A percentile compares a stretch with the other conserved stretches of the same genome.
Evolutionary conservation across 1,284 basidiomycete genomes (phyloP).

Genomic region (Cryptococcus wingfieldii): DNA sequence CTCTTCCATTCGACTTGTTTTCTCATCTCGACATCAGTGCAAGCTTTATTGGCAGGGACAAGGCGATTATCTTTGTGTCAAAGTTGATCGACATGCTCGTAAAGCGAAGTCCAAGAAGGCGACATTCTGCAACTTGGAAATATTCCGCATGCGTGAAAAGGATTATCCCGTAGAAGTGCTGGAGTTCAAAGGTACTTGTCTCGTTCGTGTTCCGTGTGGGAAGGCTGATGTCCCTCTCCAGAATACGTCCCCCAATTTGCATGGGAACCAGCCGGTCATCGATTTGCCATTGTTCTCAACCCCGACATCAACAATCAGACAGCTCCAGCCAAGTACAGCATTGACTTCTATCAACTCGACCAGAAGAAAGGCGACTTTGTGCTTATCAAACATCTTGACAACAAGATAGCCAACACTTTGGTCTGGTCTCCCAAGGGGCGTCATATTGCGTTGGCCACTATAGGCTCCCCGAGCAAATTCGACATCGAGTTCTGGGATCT

Average conservation of each 20-base stretch:
- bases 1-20: not conserved
- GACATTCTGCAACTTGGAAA: constrained; percentile 96
- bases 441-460: constrained; percentile 91
- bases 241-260: constrained; percentile 96
- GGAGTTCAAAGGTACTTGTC: constrained; percentile 76
- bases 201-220: not conserved
- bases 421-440: constrained; percentile 97
- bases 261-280: constrained; percentile 95
- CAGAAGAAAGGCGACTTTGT: constrained; percentile 97
- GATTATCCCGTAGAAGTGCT: constrained; percentile 97
- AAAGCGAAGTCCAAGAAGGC: constrained; percentile 97
- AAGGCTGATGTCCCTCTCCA: constrained; percentile 39
- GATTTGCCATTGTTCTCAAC: constrained; percentile 93
- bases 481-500: constrained; percentile 99
- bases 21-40: constrained; percentile 58
- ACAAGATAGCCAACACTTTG: constrained; percentile 89
- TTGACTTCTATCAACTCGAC: constrained; percentile 95
- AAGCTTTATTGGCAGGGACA: constrained; percentile 99
- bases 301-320: constrained; percentile 92
- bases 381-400: constrained; percentile 73
- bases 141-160: constrained; percentile 96
- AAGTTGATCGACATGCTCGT: constrained; percentile 83
- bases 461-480: constrained; percentile 91
- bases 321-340: constrained; percentile 81
- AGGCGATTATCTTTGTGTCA: constrained; percentile 98